Conservation (phyloP, 169 alveolate genomes). For the Cryptosporidium sp. region DNA sequence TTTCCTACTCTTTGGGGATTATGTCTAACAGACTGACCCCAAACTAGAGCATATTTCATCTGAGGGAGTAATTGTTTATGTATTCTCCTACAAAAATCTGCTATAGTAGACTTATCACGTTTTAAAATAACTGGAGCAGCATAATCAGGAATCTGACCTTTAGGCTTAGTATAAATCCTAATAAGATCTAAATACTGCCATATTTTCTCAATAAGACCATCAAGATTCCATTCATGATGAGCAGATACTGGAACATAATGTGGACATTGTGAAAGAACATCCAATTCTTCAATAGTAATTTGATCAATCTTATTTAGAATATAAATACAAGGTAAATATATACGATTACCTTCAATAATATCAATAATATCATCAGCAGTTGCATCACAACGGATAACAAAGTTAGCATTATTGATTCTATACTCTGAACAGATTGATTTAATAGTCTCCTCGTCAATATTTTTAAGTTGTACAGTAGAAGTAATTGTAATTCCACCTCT, state of each 20-base stretch:
- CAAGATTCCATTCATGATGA: constrained; percentile 94
- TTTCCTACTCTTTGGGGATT: constrained; percentile 96
- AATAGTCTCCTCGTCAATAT: constrained; percentile 86
- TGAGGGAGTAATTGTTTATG: constrained; percentile 88
- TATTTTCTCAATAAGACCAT: constrained; percentile 94
- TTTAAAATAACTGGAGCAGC: constrained; percentile 95
- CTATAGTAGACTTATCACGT: constrained; percentile 87
- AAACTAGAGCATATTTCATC: constrained; percentile 96
- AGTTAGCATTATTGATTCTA: constrained; percentile 93
- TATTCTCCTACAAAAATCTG: constrained; percentile 86
- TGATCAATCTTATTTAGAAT: constrained; percentile 94
- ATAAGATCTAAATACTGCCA: constrained; percentile 97
- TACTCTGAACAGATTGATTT: constrained; percentile 90
- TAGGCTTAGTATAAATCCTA: constrained; percentile 98
- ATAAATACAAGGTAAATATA: constrained; percentile 93
- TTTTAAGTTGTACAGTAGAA: constrained; percentile 80
- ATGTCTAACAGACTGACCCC: constrained; percentile 98
- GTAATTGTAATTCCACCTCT: constrained; percentile 88
- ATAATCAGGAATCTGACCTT: constrained; percentile 96
- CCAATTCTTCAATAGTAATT: constrained; percentile 91
- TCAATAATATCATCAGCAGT: constrained; percentile 98
- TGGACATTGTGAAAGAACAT: constrained; percentile 93
- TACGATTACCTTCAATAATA: constrained; percentile 96
- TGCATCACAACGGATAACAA: constrained; percentile 93
- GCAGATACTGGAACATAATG: constrained; percentile 93